Percentiles rank a stretch among this genome's conserved stretches.
phyloP scores from a whole-genome alignment of 192 early-diverging fungal species.

The Lunasporangiospora selenospora region DNA sequence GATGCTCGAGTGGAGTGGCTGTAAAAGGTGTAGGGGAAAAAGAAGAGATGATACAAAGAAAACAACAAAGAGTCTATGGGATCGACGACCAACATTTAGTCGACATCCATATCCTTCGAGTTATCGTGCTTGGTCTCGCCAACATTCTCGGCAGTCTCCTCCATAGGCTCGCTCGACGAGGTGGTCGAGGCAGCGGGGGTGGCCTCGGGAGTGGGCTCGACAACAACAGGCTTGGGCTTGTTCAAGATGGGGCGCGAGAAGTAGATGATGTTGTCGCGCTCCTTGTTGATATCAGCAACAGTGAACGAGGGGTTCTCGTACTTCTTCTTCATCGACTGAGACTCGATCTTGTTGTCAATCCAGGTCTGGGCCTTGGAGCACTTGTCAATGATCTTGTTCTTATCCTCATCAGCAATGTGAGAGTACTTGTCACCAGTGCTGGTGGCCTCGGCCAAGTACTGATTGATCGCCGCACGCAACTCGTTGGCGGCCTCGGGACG shows the following conservation, averaged over 20 bases:
- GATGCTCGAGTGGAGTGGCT: too few species aligned
- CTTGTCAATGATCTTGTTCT: slow-evolving; percentile 82
- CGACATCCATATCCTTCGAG: slow-evolving; percentile 45
- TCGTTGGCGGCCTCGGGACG: slow-evolving; percentile 83
- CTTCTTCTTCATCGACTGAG: slow-evolving; percentile 79
- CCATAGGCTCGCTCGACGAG: too few species aligned
- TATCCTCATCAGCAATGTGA: slow-evolving; percentile 88
- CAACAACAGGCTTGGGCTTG: slow-evolving; percentile 86
- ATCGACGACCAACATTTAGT: slow-evolving; percentile 23
- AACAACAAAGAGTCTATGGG: too few species aligned
- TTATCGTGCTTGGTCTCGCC: slow-evolving; percentile 48
- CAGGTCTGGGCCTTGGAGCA: slow-evolving; percentile 80
- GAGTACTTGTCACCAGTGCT: slow-evolving; percentile 84
- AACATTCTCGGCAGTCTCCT: slow-evolving; percentile 16
- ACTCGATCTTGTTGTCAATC: slow-evolving; percentile 82
- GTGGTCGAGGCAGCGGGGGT: slow-evolving; percentile 7
- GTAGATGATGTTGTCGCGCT: slow-evolving; percentile 72
- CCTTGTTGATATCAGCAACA: slow-evolving; percentile 73
- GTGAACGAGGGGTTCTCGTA: slow-evolving; percentile 75
- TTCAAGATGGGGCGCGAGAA: slow-evolving; percentile 83
- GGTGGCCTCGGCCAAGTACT: slow-evolving; percentile 72
- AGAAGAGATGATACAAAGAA: too few species aligned
- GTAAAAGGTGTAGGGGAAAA: too few species aligned
- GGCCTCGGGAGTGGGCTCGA: slow-evolving; percentile 57
- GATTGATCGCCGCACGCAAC: slow-evolving; percentile 81